Evolutionary conservation across 257 asterid genomes (phyloP), one percentile per base, ranked within the genome.

Genomic region (Linaria vulgaris): DNA sequence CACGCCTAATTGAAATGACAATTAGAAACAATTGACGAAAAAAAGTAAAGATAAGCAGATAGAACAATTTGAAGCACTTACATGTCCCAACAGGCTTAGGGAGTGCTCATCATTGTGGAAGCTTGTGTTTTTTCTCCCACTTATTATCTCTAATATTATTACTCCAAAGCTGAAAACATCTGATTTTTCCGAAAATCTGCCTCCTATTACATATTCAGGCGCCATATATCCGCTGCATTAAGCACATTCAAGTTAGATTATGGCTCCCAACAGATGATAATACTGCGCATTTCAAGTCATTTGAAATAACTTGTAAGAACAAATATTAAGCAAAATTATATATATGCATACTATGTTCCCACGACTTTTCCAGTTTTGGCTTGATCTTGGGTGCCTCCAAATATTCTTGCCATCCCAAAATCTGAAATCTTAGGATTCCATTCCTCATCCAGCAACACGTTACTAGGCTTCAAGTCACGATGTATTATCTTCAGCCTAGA

Each of bases 171-270:
- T 76, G 30, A 49, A 76, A 9, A 71, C 72, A 58, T 71, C 72
- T 0, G 78, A 67, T 68, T 76, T 76, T 34, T 65, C 67, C 5
- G 80, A 76, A 45, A 70, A 76, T 63, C 66, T 54, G 17, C 80
- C 80, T 14, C 59, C 71, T 51, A 76, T 56, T 30, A 73, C 78
- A 31, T 76, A 76, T 34, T 76, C 80, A 5, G 80, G 80, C 1
- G 80, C 63, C 80, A 76, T 76, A 24, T 76, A 76, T 55, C 81
- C 81, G 59, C 81, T 76, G 67, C 62, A 48, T 22, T 17, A 13
- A 54, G 41, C 20, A 37, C 12, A 34, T 4, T 34, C 41, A 8
- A 34, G 10, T 34, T 34, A 34, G 41, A 7, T 34, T 4, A 27
- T 27, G 34, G 34, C 34, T 27, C 6, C 6, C n/a, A n/a, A n/a